These are phyloP conservation scores for Coemansia sp. DNA, from an alignment of 192 early-diverging fungal species.

Conservation along the genomic window DNA sequence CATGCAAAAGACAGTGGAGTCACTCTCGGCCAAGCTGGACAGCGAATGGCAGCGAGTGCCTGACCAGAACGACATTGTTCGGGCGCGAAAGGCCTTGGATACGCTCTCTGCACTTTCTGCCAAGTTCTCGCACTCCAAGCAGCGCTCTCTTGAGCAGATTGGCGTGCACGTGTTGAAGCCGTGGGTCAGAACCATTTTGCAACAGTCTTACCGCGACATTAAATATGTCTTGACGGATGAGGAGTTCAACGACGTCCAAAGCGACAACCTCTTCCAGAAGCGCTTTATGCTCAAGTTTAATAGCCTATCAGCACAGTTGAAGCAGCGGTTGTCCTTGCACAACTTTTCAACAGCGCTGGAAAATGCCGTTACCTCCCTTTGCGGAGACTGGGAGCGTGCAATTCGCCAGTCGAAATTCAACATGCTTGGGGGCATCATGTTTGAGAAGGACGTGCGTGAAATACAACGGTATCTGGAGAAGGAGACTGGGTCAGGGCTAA, in stretches of 20 bases:
- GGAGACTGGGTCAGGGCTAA: conserved; percentile 60
- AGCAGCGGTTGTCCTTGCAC: conserved; percentile 62
- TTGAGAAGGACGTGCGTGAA: conserved; percentile 88
- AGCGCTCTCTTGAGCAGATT: conserved; percentile 73
- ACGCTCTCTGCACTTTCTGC: conserved; percentile 31
- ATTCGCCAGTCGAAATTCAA: conserved; percentile 86
- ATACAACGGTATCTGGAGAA: conserved; percentile 67
- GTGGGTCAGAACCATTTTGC: conserved; percentile 73
- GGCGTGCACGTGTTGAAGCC: conserved; percentile 78
- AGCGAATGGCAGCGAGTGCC: conserved; percentile 48
- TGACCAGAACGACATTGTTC: background rate
- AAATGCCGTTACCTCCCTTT: conserved; percentile 67
- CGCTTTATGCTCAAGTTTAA: conserved; percentile 75
- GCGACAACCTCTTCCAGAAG: conserved; percentile 80
- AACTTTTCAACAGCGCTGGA: conserved; percentile 72
- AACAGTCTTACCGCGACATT: conserved; percentile 79
- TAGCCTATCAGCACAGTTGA: conserved; percentile 33
- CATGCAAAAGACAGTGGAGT: conserved; percentile 68
- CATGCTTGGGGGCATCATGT: conserved; percentile 86
- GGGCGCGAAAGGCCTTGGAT: conserved; percentile 29
- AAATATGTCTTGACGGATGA: conserved; percentile 91
- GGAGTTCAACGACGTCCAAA: conserved; percentile 81
- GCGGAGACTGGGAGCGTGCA: conserved; percentile 84
- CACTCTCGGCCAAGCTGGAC: conserved; percentile 62
- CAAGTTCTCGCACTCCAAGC: conserved; percentile 57